Percentiles rank a stretch among this genome's conserved stretches.
phyloP scores from a whole-genome alignment of 1,284 basidiomycete species.

The Moesziomyces globuligerus region DNA sequence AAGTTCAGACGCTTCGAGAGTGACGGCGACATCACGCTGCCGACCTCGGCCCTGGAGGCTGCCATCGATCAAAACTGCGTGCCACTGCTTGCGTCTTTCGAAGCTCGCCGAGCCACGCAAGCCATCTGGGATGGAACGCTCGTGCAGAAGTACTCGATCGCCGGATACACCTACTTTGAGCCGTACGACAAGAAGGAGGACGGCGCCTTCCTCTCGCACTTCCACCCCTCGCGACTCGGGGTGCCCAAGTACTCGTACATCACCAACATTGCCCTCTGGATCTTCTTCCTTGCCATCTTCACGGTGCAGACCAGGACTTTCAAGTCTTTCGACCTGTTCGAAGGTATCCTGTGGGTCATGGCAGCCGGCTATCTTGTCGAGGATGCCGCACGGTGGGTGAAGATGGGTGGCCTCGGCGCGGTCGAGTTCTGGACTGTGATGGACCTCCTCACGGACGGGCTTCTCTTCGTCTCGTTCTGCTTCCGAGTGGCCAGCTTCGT shows the following conservation, averaged over 20 bases:
- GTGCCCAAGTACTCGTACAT: conserved; percentile 57
- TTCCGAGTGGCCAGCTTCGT: conserved; percentile 53
- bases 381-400: conserved; percentile 54
- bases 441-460: conserved; percentile 51
- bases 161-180: conserved; percentile 50
- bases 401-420: conserved; percentile 56
- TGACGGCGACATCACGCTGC: conserved; percentile 46
- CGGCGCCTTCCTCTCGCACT: conserved; percentile 50
- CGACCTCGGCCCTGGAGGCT: conserved; percentile 53
- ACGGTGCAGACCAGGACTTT: conserved; percentile 50
- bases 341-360: conserved; percentile 53
- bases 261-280: conserved; percentile 52
- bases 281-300: conserved; percentile 56
- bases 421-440: conserved; percentile 59
- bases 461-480: conserved; percentile 47
- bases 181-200: conserved; percentile 46
- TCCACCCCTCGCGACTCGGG: conserved; percentile 49
- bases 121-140: conserved; percentile 56
- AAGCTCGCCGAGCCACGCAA: conserved; percentile 43
- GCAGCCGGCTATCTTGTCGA: conserved; percentile 57
- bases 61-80: conserved; percentile 58
- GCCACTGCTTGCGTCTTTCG: conserved; percentile 44
- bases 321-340: conserved; percentile 46
- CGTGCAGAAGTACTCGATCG: conserved; percentile 40
- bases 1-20: conserved; percentile 49